These are phyloP conservation scores for Tolypocladium cylindrosporum DNA, from an alignment of 2,329 filamentous ascomycete genomes.

Conservation along the genomic window DNA sequence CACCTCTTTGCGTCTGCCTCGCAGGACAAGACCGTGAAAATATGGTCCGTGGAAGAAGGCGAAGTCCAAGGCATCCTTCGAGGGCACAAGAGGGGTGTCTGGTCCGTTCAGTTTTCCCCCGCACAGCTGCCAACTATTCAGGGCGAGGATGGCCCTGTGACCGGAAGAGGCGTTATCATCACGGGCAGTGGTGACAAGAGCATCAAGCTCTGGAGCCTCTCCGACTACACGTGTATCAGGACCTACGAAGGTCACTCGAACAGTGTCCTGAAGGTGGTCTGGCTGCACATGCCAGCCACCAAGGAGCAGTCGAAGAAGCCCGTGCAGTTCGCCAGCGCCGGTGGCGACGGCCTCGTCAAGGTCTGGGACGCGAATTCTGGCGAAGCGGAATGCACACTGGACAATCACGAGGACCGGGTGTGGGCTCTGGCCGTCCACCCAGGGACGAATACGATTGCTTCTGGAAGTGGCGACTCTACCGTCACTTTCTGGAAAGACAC, in stretches of 20 bases:
- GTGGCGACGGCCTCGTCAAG: conserved; percentile 90
- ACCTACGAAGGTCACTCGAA: conserved; percentile 97
- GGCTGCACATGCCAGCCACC: conserved; percentile 53
- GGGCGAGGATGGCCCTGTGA: conserved; percentile 60
- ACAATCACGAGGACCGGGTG: conserved; percentile 94
- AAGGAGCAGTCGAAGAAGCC: conserved; percentile 46
- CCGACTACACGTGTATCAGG: conserved; percentile 83
- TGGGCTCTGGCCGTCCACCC: conserved; percentile 78
- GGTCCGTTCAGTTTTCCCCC: conserved; percentile 87
- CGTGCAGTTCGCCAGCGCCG: conserved; percentile 73
- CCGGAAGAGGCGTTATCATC: conserved; percentile 71
- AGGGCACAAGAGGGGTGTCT: conserved; percentile 90
- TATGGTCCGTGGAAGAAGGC: conserved; percentile 85
- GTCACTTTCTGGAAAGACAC: conserved; percentile 96
- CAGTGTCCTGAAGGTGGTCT: conserved; percentile 86
- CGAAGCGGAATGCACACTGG: conserved; percentile 79
- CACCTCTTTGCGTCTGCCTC: conserved; percentile 92
- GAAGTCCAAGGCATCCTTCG: conserved; percentile 85
- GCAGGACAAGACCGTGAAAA: conserved; percentile 93
- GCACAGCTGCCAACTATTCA: conserved; percentile 63
- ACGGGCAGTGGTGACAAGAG: conserved; percentile 96
- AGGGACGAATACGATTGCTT: conserved; percentile 63
- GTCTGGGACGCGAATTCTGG: conserved; percentile 85
- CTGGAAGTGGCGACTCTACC: conserved; percentile 84
- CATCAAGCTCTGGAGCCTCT: conserved; percentile 86